Percentiles rank a stretch among this genome's conserved stretches.
These are phyloP conservation scores for Pharus latifolius DNA, from an alignment of 176 grass and related monocot genomes.

Conservation along the genomic window DNA sequence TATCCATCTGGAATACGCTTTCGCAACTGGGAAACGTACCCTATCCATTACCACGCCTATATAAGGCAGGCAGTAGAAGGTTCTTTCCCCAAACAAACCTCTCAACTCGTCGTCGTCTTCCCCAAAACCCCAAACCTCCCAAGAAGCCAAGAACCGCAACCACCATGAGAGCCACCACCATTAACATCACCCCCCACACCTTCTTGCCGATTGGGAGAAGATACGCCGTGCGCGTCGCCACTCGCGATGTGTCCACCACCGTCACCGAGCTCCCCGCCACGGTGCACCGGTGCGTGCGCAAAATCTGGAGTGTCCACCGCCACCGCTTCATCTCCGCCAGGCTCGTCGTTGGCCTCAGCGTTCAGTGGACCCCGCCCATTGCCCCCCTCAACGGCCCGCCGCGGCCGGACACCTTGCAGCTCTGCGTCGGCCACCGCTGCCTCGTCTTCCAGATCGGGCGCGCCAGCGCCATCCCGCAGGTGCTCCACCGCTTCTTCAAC, in stretches of 20 bases:
- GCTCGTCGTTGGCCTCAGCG: slow-evolving; percentile 35
- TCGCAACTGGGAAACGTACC: too few relatives aligned
- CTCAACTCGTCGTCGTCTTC: too few relatives aligned
- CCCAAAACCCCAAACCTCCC: too few relatives aligned
- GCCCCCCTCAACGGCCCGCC: neutral
- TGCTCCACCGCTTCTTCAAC: slow-evolving; percentile 12
- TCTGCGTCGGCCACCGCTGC: slow-evolving; percentile 28
- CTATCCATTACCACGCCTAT: too few relatives aligned
- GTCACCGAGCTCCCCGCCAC: slow-evolving; percentile 1
- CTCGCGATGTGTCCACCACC: neutral
- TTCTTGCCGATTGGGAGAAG: neutral
- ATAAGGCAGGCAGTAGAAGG: too few relatives aligned
- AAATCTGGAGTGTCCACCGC: slow-evolving; percentile 9
- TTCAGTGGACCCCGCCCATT: slow-evolving; percentile 10
- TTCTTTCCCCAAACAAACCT: too few relatives aligned
- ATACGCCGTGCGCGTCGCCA: slow-evolving; percentile 15
- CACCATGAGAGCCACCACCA: slow-evolving; percentile 4
- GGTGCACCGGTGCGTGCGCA: slow-evolving; percentile 15
- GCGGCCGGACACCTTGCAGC: slow-evolving; percentile 16
- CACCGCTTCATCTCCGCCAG: neutral
- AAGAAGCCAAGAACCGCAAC: neutral
- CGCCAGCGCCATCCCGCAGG: neutral
- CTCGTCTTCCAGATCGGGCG: slow-evolving; percentile 36
- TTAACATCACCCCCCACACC: slow-evolving; percentile 13
- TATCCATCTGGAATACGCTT: too few relatives aligned